Evolutionary conservation across 768 basidiomycete genomes (phyloP).

Genomic region (Kwoniella shandongensis): DNA sequence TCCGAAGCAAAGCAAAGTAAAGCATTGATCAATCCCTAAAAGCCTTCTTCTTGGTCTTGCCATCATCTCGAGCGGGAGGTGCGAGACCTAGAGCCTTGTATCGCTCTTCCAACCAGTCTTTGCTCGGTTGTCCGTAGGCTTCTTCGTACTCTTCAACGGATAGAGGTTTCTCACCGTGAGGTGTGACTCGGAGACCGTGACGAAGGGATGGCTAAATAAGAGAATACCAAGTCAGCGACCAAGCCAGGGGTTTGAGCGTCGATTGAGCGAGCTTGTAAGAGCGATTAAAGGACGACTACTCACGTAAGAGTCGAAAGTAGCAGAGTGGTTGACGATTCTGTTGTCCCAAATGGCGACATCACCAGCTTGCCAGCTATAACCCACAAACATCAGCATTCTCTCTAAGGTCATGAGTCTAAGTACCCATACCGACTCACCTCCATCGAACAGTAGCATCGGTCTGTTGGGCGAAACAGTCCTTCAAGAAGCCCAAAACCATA

Average conservation of each 20-base stretch:
- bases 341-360: conserved; percentile 87
- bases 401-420: too few species aligned
- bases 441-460: conserved; percentile 42
- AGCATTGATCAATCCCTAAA: conserved; percentile 45
- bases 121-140: conserved; percentile 66
- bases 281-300: conserved; percentile 9
- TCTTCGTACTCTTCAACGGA: conserved; percentile 68
- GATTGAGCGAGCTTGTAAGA: too few species aligned
- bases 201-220: conserved; percentile 57
- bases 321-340: conserved; percentile 71
- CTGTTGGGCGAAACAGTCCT: conserved; percentile 63
- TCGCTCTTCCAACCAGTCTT: conserved; percentile 70
- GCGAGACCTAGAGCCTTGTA: conserved; percentile 65
- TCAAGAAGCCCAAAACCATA: conserved; percentile 67
- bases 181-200: conserved; percentile 77
- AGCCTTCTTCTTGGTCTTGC: conserved; percentile 42
- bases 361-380: conserved; percentile 72
- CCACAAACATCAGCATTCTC: too few species aligned
- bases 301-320: conserved; percentile 72
- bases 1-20: too few species aligned
- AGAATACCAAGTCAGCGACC: too few species aligned
- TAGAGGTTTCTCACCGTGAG: conserved; percentile 74
- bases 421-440: too few species aligned
- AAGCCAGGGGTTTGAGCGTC: too few species aligned
- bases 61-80: conserved; percentile 37